Percentiles rank a stretch among this genome's conserved stretches.
Conservation (phyloP, 805 yeast species). For the Starmerella etchellsii region DNA sequence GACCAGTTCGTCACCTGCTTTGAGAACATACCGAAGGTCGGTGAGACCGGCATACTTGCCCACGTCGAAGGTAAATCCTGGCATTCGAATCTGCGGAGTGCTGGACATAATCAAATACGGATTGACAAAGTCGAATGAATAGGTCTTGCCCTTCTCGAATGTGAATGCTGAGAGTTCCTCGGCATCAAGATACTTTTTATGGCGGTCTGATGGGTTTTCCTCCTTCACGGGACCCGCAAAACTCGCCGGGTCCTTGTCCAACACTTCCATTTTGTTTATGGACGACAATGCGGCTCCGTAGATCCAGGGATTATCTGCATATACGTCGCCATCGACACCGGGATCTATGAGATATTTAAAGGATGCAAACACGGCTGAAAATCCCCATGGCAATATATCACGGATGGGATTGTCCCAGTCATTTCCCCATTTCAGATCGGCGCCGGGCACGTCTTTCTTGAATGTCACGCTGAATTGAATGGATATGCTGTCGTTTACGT, state of each 20-base stretch:
- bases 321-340: conserved; percentile 51
- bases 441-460: conserved; percentile 33
- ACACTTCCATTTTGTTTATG: conserved; percentile 34
- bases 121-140: conserved; percentile 43
- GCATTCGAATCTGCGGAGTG: conserved; percentile 40
- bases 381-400: conserved; percentile 45
- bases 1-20: conserved; percentile 20
- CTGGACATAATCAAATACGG: conserved; percentile 40
- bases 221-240: conserved; percentile 19
- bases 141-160: conserved; percentile 31
- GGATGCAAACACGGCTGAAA: conserved; percentile 41
- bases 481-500: conserved; percentile 25
- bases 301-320: conserved; percentile 46
- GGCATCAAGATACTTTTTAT: conserved; percentile 33
- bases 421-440: conserved; percentile 52
- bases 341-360: conserved; percentile 50
- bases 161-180: conserved; percentile 31
- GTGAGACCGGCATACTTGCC: conserved; percentile 29
- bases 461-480: conserved; percentile 35
- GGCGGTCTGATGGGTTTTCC: conserved; percentile 28
- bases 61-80: conserved; percentile 33
- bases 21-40: conserved; percentile 29
- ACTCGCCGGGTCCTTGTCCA: conserved; percentile 7
- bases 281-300: conserved; percentile 51
- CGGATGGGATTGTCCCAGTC: conserved; percentile 49